phyloP scores from a whole-genome alignment of 2,329 filamentous ascomycete genomes.

The Epichloe glyceriae region DNA sequence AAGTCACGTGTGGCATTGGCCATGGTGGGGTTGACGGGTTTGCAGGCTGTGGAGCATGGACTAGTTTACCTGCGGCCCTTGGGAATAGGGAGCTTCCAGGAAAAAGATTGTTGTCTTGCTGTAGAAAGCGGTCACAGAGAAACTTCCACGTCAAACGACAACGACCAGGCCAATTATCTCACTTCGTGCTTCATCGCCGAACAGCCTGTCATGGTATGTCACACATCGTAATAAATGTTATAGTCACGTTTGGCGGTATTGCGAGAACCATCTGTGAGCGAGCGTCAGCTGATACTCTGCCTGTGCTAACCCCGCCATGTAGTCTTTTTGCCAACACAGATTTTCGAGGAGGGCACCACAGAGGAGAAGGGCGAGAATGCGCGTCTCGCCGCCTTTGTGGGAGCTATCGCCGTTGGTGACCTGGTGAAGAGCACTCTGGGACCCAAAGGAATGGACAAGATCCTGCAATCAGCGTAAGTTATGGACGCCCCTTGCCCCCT shows the following conservation, averaged over 20 bases:
- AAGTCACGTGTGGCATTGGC: conserved; percentile 24
- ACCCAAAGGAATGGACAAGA: conserved; percentile 99
- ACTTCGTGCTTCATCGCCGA: not conserved
- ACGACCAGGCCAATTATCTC: conserved; percentile 2
- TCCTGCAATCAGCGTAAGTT: conserved; percentile 81
- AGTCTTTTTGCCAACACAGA: conserved; percentile 81
- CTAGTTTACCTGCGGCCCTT: not conserved
- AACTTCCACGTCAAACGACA: conserved; percentile 3
- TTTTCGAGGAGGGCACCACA: conserved; percentile 92
- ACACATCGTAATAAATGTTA: not conserved
- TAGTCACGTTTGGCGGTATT: not conserved
- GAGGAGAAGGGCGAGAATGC: conserved; percentile 99
- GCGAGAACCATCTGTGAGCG: not conserved
- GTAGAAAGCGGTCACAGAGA: conserved; percentile 9
- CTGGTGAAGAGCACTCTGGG: conserved; percentile 94
- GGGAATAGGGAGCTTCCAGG: conserved; percentile 12
- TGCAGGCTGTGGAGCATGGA: not conserved
- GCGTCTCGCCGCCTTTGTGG: conserved; percentile 93
- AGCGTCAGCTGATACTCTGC: not conserved
- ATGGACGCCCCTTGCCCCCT: conserved; percentile 1
- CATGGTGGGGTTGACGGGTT: conserved; percentile 6
- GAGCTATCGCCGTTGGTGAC: conserved; percentile 94
- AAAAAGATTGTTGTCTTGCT: conserved; percentile 12
- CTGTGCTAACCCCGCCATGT: conserved; percentile 11
- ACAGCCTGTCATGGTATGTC: conserved; percentile 2